Conservation (phyloP, 106 monocot species). For the Allium cepa region DNA sequence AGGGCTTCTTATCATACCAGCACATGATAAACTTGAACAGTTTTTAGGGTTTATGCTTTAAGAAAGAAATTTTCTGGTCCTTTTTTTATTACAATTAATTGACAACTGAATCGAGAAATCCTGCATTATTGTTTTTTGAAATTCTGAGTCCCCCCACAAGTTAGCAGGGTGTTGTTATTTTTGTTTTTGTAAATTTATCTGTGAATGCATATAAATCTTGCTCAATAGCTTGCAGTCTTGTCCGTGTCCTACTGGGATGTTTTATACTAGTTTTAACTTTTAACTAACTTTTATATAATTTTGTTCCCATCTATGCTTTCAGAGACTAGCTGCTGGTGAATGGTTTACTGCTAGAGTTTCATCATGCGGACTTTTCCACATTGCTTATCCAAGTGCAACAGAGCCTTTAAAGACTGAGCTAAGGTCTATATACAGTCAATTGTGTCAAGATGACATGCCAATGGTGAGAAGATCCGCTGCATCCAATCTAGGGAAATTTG, state of each 20-base stretch:
- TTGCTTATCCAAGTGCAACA: conserved; percentile 81
- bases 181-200: not conserved
- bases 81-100: not conserved
- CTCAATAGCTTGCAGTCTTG: no score
- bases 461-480: conserved; percentile 96
- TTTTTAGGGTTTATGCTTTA: not conserved
- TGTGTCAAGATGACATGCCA: conserved; percentile 97
- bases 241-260: no score
- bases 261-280: not conserved
- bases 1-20: not conserved
- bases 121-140: not conserved
- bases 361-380: conserved; percentile 79
- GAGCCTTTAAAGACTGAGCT: conserved; percentile 72
- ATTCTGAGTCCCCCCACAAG: not conserved
- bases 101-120: not conserved
- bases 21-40: not conserved
- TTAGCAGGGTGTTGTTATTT: not conserved
- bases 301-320: not conserved
- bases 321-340: conserved; percentile 91
- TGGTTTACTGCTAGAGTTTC: conserved; percentile 97
- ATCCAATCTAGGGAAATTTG: conserved; percentile 86
- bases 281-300: not conserved
- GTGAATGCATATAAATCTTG: not conserved
- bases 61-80: not conserved
- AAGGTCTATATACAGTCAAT: conserved; percentile 64